Evolutionary conservation across 116 monocot genomes (phyloP), one percentile per base, ranked within the genome.

Genomic region (Cymodocea nodosa): DNA sequence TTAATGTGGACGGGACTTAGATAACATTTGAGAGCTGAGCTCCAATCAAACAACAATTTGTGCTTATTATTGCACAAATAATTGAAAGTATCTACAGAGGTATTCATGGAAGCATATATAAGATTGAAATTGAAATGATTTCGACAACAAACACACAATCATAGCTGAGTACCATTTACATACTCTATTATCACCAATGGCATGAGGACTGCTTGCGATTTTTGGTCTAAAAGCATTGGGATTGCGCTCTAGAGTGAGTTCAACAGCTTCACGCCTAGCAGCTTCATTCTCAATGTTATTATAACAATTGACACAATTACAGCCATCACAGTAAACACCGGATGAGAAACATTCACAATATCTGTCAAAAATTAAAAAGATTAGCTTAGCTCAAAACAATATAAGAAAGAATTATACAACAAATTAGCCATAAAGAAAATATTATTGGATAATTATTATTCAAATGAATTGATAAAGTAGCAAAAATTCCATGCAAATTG

Each of bases 341-440:
- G 94, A 94, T 68, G 94, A 86, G 72, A 94, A 94, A 60, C 94
- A 94, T 51, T 94, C 94, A 59, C 94, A 94, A 56, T 94, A 94
- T 76, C 94, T 94, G 73, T 15, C 15, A 66, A 65, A 23, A 6
- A 65, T 23, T 14, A 16, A 35, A 35, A 7, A 40, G 14, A 44
- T 65, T 11, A 49, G 51, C 50, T 65, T 25, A 24, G 37, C 44
- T 11, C 44, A 44, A 44, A 44, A 44, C 5, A 44, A 44, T 11
- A 44, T 6, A 44, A 44, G 37, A 37, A 37, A 37, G 37, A 2
- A 37, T 37, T 37, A 37, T 37, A 6, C 2, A 37, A 3, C 6
- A 2, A 44, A 44, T 6, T 44, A 44, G 11, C 44, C 11, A 44
- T 44, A 44, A 44, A 44, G 44, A 1, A 8, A 44, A 44, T 44